Evolutionary conservation across 176 grass and related monocot species (phyloP), one percentile per base, ranked within the genome.

Genomic region (Dendrocalamus sinicus): DNA sequence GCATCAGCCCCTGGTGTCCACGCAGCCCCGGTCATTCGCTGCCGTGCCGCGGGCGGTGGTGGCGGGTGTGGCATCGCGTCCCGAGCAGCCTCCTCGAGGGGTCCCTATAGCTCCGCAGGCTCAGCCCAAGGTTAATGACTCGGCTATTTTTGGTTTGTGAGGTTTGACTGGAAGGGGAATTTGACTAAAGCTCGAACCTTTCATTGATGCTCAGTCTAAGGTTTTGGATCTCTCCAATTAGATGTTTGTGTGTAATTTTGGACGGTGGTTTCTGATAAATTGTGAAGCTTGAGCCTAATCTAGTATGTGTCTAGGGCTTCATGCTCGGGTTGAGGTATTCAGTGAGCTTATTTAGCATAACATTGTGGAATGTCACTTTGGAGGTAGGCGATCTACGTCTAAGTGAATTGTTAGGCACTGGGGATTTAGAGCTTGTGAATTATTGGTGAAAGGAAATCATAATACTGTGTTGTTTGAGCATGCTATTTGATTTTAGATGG

Each of bases 101-200:
- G 76, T 92, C 46, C 87, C 76, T 8, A 86, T 83, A 51, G 64
- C 69, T 46, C 47, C 81, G 22, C 91, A 87, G 46, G 53, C 91
- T 48, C 91, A 81, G 26, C 80, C 80, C 84, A 92, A 92, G 91
- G 91, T 92, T 54, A 62, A 67, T 89, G 14, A 19, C 44, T 65
- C 40, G 40, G 6, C 7, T 50, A 32, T 8, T 82, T 72, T 75
- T 68, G 6, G 43, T 62, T 69, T 6, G 13, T 46, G 24, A 14
- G 12, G 4, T 76, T 46, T 43, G 13, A 52, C 58, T 48, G 39
- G 65, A 65, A 40, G 78, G 50, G 37, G 79, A 78, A 51, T 73
- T 72, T 72, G 2, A 66, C 17, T 15, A 63, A 22, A 47, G 12
- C 19, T 79, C 9, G 41, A 70, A 14, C 75, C 19, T 68, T 70